phyloP scores from a whole-genome alignment of 2,329 filamentous ascomycete species.

The Talaromyces sp. region DNA sequence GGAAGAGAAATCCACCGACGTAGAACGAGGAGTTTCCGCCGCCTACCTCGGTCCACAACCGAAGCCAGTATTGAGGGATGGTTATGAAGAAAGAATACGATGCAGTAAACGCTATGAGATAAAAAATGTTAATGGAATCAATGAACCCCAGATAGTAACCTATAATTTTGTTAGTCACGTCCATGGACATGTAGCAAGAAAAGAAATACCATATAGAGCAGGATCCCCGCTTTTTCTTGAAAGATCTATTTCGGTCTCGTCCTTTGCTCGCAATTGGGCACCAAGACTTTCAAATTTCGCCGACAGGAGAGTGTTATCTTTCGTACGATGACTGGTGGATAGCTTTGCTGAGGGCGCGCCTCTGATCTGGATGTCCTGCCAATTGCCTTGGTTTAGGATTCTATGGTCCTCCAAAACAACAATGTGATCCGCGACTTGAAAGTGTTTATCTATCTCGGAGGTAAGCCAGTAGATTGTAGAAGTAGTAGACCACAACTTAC shows the following conservation, averaged over 20 bases:
- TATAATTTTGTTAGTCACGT: background rate
- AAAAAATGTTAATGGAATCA: background rate
- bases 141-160: conserved; percentile 7
- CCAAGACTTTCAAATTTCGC: background rate
- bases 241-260: conserved; percentile 4
- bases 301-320: background rate
- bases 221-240: conserved; percentile 5
- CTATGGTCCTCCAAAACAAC: background rate
- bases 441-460: background rate
- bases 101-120: background rate
- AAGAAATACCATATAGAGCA: conserved; percentile 3
- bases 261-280: conserved; percentile 1
- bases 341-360: background rate
- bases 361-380: background rate
- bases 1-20: background rate
- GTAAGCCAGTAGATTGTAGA: background rate
- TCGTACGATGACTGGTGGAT: background rate
- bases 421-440: background rate
- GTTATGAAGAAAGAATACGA: conserved; percentile 6
- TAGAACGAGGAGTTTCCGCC: background rate
- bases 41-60: conserved; percentile 2
- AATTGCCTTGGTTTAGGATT: conserved; percentile 3
- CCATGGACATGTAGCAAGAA: background rate
- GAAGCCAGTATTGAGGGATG: conserved; percentile 7
- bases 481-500: background rate